Conservation (phyloP, 2,329 filamentous ascomycete species). For the Penicillium sumatraense region DNA sequence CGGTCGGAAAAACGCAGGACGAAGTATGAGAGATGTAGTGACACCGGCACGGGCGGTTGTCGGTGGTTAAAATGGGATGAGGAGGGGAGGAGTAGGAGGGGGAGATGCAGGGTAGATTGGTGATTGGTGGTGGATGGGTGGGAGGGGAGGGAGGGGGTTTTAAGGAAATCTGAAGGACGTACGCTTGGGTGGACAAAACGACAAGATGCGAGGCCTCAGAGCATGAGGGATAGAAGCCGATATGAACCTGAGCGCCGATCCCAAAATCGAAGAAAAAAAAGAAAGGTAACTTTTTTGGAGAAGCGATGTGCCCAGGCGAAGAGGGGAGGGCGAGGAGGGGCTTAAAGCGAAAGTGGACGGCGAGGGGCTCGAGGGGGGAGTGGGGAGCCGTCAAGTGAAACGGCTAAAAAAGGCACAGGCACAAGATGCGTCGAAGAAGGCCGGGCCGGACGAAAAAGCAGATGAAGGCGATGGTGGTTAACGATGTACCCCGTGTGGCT, state of each 20-base stretch:
- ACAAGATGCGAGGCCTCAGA: conserved; percentile 30
- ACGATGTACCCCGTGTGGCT: conserved; percentile 26
- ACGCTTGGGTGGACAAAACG: conserved; percentile 34
- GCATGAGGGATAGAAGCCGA: conserved; percentile 26
- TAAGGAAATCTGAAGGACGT: conserved; percentile 20
- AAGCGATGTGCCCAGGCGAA: conserved; percentile 16
- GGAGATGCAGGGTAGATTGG: conserved; percentile 10
- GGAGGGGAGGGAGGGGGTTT: conserved; percentile 18
- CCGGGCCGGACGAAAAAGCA: conserved; percentile 6
- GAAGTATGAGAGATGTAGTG: not conserved
- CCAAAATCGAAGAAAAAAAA: conserved; percentile 16
- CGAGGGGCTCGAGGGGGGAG: not conserved
- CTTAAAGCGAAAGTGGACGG: conserved; percentile 23
- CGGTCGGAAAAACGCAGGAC: not conserved
- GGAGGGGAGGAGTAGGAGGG: conserved; percentile 1
- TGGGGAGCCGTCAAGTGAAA: not conserved
- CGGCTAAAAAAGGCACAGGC: not conserved
- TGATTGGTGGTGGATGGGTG: conserved; percentile 12
- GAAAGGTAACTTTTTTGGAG: conserved; percentile 20
- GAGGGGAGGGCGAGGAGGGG: conserved; percentile 26
- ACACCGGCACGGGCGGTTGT: not conserved
- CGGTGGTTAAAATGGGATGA: not conserved
- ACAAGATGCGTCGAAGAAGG: conserved; percentile 3
- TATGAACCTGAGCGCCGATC: conserved; percentile 23
- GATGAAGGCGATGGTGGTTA: conserved; percentile 24